Conservation (phyloP, 2,329 filamentous ascomycete species). For the Pseudogymnoascus sp. region DNA sequence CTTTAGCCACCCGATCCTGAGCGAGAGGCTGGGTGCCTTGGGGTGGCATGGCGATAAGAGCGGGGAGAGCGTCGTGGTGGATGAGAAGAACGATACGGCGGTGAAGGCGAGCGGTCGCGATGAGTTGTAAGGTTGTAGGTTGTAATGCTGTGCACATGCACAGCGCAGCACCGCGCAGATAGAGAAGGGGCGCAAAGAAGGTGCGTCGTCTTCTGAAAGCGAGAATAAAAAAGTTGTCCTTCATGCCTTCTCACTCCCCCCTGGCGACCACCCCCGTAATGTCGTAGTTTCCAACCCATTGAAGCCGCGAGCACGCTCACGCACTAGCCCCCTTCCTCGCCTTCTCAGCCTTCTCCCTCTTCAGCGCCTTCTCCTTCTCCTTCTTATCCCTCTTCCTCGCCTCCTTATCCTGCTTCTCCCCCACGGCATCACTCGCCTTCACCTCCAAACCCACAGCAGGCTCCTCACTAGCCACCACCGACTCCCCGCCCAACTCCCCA, state of each 20-base stretch:
- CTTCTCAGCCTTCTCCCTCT: constrained; percentile 47
- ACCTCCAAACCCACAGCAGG: constrained; percentile 31
- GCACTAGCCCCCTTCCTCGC: constrained; percentile 28
- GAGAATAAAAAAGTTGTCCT: not conserved
- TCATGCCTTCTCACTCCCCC: no score
- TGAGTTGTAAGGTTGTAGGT: constrained; percentile 41
- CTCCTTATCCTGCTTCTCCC: constrained; percentile 28
- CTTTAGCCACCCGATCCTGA: constrained; percentile 93
- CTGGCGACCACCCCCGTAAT: no score
- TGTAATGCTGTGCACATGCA: not conserved
- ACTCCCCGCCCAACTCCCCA: constrained; percentile 17
- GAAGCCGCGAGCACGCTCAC: not conserved
- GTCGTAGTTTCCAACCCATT: not conserved
- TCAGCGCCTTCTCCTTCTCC: constrained; percentile 44
- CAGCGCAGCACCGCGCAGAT: not conserved
- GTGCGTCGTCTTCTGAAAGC: not conserved
- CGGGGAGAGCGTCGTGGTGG: constrained; percentile 35
- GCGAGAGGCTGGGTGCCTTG: constrained; percentile 84
- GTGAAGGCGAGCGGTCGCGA: constrained; percentile 70
- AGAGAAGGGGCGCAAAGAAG: constrained; percentile 10
- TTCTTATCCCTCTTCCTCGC: constrained; percentile 31
- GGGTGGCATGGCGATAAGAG: constrained; percentile 68
- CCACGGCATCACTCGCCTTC: constrained; percentile 26
- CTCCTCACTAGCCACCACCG: constrained; percentile 23
- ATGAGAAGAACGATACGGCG: constrained; percentile 49